Conservation (phyloP, 2,329 filamentous ascomycete genomes). For the Coniochaeta ligniaria region DNA sequence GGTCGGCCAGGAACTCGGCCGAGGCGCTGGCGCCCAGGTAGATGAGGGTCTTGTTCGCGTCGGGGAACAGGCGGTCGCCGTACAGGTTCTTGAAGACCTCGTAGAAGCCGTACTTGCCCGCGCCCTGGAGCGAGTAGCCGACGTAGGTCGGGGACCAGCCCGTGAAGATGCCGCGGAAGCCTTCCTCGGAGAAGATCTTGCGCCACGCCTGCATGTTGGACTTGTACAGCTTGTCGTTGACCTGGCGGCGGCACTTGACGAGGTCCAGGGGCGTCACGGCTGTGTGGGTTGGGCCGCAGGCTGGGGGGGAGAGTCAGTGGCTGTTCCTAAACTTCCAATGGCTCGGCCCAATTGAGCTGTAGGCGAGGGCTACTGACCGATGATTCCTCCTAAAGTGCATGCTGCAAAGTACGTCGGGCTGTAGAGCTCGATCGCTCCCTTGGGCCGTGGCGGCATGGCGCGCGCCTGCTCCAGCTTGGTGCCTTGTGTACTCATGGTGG, state of each 20-base stretch:
- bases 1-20: conserved; percentile 67
- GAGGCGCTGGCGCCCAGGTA: conserved; percentile 67
- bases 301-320: background rate
- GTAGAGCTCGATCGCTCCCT: conserved; percentile 1
- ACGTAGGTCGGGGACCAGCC: conserved; percentile 80
- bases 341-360: too few species aligned
- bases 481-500: background rate
- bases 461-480: background rate
- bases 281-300: conserved; percentile 3
- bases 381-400: conserved; percentile 1
- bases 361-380: background rate
- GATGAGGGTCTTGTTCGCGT: conserved; percentile 43
- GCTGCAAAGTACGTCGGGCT: conserved; percentile 1
- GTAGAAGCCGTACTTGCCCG: conserved; percentile 87
- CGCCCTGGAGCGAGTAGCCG: conserved; percentile 84
- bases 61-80: conserved; percentile 20
- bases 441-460: background rate
- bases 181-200: conserved; percentile 72
- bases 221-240: conserved; percentile 83
- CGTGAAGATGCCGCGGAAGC: conserved; percentile 71
- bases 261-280: conserved; percentile 54
- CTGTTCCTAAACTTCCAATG: background rate
- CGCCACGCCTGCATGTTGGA: conserved; percentile 60
- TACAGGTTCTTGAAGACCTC: conserved; percentile 89
- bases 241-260: conserved; percentile 87